Percentiles rank a stretch among this genome's conserved stretches.
These are phyloP conservation scores for Acanthamoeba culbertsoni DNA, from an alignment of 208 protist genomes.

Conservation along the genomic window DNA sequence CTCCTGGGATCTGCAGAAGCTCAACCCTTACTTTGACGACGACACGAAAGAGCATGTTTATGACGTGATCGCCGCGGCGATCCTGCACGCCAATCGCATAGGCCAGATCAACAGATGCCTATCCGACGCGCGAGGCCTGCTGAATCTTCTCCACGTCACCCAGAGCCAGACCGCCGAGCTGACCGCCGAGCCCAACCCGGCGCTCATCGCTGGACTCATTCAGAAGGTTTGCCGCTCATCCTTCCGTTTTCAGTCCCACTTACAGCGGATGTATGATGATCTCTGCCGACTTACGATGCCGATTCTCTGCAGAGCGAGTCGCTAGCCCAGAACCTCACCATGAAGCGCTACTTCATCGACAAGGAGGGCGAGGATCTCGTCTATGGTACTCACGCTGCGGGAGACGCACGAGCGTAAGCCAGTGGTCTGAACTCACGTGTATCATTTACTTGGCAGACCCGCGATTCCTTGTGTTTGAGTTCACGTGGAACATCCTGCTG, in stretches of 20 bases:
- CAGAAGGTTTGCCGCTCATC: background rate
- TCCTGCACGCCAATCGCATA: conserved; percentile 58
- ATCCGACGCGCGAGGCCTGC: conserved; percentile 41
- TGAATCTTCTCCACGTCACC: conserved; percentile 16
- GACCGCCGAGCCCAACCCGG: background rate
- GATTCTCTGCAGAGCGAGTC: conserved; percentile 34
- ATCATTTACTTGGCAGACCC: too few species aligned
- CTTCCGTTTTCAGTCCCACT: background rate
- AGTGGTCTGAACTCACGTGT: too few species aligned
- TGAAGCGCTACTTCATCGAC: conserved; percentile 53
- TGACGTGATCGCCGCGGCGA: conserved; percentile 42
- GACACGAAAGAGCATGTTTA: conserved; percentile 35
- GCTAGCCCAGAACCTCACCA: conserved; percentile 49
- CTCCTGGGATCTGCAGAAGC: conserved; percentile 55
- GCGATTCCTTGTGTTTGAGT: conserved; percentile 93
- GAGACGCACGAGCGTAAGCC: too few species aligned
- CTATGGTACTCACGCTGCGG: background rate
- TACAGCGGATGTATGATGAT: background rate
- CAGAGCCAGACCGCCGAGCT: background rate
- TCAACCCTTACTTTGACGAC: conserved; percentile 62
- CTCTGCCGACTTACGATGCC: background rate
- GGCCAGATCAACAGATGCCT: conserved; percentile 60
- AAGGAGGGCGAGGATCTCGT: background rate
- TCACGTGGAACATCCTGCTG: conserved; percentile 92
- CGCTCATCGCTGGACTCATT: conserved; percentile 54